These are phyloP conservation scores for Metschnikowia noctiluminum DNA, from an alignment of 805 yeast species.

Conservation along the genomic window DNA sequence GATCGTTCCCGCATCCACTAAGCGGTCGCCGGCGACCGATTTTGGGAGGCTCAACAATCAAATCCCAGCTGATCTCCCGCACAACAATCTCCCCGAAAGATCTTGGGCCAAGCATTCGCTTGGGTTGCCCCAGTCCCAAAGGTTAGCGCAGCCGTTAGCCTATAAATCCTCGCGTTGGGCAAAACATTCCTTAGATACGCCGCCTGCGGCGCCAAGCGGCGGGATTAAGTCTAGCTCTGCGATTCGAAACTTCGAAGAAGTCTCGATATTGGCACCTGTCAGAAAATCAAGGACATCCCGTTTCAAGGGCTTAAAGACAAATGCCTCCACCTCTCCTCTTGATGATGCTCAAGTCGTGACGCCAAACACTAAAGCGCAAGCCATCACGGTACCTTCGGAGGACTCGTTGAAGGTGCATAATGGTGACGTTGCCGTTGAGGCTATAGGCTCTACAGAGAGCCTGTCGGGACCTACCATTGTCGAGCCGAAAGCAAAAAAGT, in stretches of 20 bases:
- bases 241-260: constrained; percentile 1
- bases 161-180: constrained; percentile 27
- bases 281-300: constrained; percentile 35
- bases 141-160: constrained; percentile 1
- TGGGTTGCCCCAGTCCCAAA: neutral
- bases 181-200: constrained; percentile 21
- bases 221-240: neutral
- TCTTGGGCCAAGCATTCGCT: constrained; percentile 13
- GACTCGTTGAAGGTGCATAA: constrained; percentile 5
- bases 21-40: constrained; percentile 11
- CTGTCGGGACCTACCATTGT: constrained; percentile 5
- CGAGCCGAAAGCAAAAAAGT: constrained; percentile 15
- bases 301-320: constrained; percentile 11
- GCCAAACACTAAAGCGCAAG: neutral
- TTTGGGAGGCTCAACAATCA: constrained; percentile 11
- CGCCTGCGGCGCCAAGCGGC: neutral
- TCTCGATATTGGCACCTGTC: constrained; percentile 9
- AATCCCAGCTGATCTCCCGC: constrained; percentile 9
- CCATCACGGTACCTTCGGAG: constrained; percentile 1
- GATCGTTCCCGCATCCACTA: constrained; percentile 22
- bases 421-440: neutral
- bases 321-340: neutral
- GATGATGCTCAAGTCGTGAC: neutral
- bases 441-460: neutral
- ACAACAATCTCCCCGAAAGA: constrained; percentile 2